phyloP scores from a whole-genome alignment of 306 rosid genomes.

The Glycine latifolia region DNA sequence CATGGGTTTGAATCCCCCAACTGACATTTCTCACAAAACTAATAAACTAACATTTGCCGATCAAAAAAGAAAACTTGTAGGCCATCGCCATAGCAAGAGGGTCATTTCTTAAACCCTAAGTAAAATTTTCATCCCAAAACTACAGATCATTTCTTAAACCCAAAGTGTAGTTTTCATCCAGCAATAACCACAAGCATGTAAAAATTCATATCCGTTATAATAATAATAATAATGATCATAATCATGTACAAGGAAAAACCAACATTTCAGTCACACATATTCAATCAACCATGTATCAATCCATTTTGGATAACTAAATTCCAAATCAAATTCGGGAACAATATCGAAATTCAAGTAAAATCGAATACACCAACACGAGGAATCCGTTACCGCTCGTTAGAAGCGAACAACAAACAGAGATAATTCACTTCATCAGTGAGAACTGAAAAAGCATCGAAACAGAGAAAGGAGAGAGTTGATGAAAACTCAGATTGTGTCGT shows the following conservation, averaged over 20 bases:
- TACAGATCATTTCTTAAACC: neutral
- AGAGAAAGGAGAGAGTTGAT: neutral
- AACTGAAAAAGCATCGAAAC: neutral
- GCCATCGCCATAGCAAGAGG: neutral
- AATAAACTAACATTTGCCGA: too few relatives aligned
- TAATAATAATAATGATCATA: neutral
- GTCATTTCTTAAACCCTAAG: neutral
- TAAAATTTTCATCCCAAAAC: neutral
- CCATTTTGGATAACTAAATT: neutral
- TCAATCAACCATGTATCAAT: neutral
- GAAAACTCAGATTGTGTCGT: neutral
- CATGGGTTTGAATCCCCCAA: too few relatives aligned
- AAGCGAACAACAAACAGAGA: neutral
- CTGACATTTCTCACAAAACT: too few relatives aligned
- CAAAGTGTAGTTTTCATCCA: neutral
- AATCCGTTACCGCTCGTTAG: neutral
- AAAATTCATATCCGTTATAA: constrained; percentile 3
- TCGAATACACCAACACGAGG: neutral
- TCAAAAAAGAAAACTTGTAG: neutral
- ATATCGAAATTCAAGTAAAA: constrained; percentile 29
- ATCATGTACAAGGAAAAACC: constrained; percentile 16
- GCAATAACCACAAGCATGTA: neutral
- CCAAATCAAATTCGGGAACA: neutral
- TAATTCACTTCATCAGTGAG: neutral
- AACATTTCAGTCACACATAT: neutral